phyloP scores from a whole-genome alignment of 2,329 filamentous ascomycete genomes.

The Septoria linicola region DNA sequence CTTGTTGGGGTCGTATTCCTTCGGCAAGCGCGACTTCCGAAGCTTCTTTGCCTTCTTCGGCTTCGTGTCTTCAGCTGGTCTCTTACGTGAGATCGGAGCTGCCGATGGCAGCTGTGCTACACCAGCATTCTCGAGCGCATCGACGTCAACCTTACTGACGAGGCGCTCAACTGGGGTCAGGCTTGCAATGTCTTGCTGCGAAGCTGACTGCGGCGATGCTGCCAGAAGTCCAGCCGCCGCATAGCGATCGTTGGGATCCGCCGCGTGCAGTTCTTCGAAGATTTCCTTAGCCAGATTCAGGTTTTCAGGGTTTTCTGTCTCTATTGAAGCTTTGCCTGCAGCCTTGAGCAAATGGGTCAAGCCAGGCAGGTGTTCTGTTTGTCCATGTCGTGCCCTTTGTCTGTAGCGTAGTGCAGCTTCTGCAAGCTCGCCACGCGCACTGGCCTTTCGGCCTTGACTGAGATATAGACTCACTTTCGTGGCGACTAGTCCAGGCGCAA shows the following conservation, averaged over 20 bases:
- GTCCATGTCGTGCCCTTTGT: slow-evolving; percentile 52
- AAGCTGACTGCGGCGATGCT: slow-evolving; percentile 60
- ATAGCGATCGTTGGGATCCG: slow-evolving; percentile 65
- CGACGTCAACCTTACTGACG: slow-evolving; percentile 59
- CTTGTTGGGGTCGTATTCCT: slow-evolving; percentile 73
- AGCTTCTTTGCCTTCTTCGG: slow-evolving; percentile 58
- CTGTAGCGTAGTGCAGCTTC: slow-evolving; percentile 83
- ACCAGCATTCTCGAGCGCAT: slow-evolving; percentile 64
- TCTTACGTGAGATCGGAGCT: slow-evolving; percentile 48
- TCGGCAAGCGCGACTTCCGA: slow-evolving; percentile 63
- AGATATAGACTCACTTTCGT: slow-evolving; percentile 77
- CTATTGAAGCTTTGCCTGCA: slow-evolving; percentile 78
- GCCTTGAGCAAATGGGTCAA: slow-evolving; percentile 69
- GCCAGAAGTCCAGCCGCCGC: slow-evolving; percentile 84
- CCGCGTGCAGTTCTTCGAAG: slow-evolving; percentile 68
- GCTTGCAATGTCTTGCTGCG: slow-evolving; percentile 53
- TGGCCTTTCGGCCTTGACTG: slow-evolving; percentile 68
- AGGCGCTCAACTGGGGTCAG: slow-evolving; percentile 65
- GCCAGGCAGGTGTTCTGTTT: slow-evolving; percentile 40
- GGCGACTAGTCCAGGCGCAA: slow-evolving; percentile 80
- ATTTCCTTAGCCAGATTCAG: slow-evolving; percentile 70
- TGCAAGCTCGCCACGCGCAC: slow-evolving; percentile 70
- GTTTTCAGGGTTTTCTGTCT: slow-evolving; percentile 69
- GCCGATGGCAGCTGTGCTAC: slow-evolving; percentile 48
- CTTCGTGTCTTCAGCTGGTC: slow-evolving; percentile 46